Evolutionary conservation across 768 basidiomycete species (phyloP).

Genomic region (Brasilioporus rufonigricans): DNA sequence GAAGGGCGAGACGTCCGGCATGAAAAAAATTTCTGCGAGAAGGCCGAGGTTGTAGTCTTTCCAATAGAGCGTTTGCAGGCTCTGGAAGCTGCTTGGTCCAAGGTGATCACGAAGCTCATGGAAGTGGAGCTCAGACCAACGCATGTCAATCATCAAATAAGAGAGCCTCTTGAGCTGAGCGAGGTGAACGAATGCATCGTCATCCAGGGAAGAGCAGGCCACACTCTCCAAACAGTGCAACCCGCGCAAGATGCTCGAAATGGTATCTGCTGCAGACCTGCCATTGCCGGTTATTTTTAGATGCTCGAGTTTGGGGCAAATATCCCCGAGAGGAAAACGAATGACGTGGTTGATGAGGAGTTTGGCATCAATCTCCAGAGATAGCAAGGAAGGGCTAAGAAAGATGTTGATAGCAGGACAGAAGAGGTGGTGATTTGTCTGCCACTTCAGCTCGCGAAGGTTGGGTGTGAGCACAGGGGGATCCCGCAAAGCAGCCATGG

Average conservation of each 20-base stretch:
- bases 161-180: slow-evolving; percentile 21
- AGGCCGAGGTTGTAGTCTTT: slow-evolving; percentile 19
- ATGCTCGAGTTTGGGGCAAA: slow-evolving; percentile 17
- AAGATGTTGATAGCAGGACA: slow-evolving; percentile 19
- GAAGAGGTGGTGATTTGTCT: not conserved
- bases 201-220: slow-evolving; percentile 19
- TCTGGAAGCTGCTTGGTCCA: slow-evolving; percentile 10
- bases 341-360: slow-evolving; percentile 9
- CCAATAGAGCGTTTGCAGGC: slow-evolving; percentile 18
- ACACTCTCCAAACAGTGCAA: slow-evolving; percentile 13
- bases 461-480: slow-evolving; percentile 23
- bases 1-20: slow-evolving; percentile 12
- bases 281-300: slow-evolving; percentile 24
- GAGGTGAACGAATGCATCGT: slow-evolving; percentile 23
- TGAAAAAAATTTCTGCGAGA: slow-evolving; percentile 19
- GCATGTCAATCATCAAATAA: slow-evolving; percentile 20
- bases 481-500: slow-evolving; percentile 16
- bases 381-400: slow-evolving; percentile 17
- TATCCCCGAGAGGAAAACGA: slow-evolving; percentile 10
- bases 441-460: slow-evolving; percentile 22
- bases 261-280: slow-evolving; percentile 7
- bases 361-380: slow-evolving; percentile 25
- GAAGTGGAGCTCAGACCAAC: slow-evolving; percentile 19
- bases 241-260: slow-evolving; percentile 15
- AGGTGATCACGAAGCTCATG: slow-evolving; percentile 13